These are phyloP conservation scores for Colletotrichum tropicale DNA, from an alignment of 2,329 filamentous ascomycete species.

Conservation along the genomic window DNA sequence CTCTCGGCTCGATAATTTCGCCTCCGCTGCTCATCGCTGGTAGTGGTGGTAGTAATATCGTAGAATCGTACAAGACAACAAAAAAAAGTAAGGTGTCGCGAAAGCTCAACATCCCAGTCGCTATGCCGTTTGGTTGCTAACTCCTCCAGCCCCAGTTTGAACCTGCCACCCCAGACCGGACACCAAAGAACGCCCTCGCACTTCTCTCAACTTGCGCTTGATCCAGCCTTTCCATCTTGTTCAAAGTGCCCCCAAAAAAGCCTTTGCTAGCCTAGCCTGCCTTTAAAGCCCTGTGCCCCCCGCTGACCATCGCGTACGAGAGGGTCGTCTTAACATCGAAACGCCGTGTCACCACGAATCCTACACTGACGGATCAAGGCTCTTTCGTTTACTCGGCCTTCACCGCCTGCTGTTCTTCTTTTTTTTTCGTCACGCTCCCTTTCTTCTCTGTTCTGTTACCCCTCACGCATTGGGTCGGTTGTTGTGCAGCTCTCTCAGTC, in stretches of 20 bases:
- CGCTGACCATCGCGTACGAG: background rate
- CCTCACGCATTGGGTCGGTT: conserved; percentile 24
- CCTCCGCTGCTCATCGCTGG: background rate
- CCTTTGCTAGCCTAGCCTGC: background rate
- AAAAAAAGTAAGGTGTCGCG: conserved; percentile 16
- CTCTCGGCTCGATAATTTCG: background rate
- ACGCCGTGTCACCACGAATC: background rate
- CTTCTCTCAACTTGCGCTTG: background rate
- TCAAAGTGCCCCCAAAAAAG: background rate
- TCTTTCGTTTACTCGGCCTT: background rate
- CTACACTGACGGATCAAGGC: background rate
- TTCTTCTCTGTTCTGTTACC: background rate
- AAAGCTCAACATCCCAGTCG: conserved; percentile 19
- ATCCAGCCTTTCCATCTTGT: conserved; percentile 8
- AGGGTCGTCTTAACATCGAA: background rate
- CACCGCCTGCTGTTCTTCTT: background rate
- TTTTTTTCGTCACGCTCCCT: background rate
- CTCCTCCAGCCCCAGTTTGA: conserved; percentile 12
- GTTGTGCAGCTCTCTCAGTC: conserved; percentile 52
- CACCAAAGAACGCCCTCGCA: conserved; percentile 20
- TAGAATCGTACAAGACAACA: conserved; percentile 5
- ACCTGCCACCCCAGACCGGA: conserved; percentile 7
- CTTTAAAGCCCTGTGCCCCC: background rate
- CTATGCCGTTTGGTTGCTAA: conserved; percentile 23
- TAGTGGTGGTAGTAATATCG: background rate